A percentile compares a stretch with the other conserved stretches of the same genome.
These are phyloP conservation scores for Ettlia oleoabundans DNA, from an alignment of 139 green algal species.

Conservation along the genomic window DNA sequence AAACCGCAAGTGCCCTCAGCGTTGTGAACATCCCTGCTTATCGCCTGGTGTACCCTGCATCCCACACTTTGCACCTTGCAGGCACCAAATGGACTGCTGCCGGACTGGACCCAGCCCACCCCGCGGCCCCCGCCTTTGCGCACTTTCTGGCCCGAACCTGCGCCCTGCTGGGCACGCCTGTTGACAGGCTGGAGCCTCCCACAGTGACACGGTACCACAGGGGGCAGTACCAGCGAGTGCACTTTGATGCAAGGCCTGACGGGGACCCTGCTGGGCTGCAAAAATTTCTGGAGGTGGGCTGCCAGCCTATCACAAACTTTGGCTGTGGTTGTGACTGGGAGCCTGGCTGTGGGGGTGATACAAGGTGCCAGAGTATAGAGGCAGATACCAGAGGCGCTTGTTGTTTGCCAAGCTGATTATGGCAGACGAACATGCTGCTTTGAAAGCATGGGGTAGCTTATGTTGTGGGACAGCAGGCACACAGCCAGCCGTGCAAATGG, in stretches of 20 bases:
- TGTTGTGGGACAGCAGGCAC: no score
- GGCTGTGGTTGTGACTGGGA: neutral
- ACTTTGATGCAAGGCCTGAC: conserved; percentile 18
- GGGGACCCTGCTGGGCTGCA: conserved; percentile 8
- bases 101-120: neutral
- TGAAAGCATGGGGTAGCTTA: no score
- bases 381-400: no score
- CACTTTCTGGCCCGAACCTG: conserved; percentile 9
- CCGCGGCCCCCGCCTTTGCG: neutral
- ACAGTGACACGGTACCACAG: conserved; percentile 14
- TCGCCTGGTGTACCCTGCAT: no score
- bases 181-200: conserved; percentile 12
- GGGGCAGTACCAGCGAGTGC: conserved; percentile 20
- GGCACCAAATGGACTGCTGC: conserved; percentile 14
- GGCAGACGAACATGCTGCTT: no score
- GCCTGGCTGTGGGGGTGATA: neutral
- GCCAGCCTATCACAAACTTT: neutral
- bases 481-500: no score
- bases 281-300: neutral
- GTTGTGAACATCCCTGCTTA: no score
- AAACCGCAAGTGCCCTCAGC: no score
- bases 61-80: neutral
- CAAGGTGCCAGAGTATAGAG: no score
- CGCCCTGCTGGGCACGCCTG: neutral
- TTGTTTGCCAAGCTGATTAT: no score